phyloP scores from a whole-genome alignment of 805 yeast species.

The Ogataea populi-albae region DNA sequence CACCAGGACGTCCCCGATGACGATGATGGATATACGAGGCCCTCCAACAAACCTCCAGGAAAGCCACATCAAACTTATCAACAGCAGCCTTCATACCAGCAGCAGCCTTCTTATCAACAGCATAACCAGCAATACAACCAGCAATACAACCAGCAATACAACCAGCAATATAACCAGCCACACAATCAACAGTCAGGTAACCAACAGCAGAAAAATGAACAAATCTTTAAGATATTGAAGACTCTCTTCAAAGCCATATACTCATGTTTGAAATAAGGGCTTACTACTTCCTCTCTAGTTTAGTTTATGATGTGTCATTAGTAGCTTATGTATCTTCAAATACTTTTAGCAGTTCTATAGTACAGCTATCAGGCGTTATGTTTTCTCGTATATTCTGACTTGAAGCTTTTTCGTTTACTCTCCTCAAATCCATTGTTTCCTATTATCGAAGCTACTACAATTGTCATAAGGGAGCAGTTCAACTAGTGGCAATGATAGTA shows the following conservation, averaged over 20 bases:
- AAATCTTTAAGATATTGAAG: constrained; percentile 15
- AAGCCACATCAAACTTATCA: constrained; percentile 23
- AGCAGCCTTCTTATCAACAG: constrained; percentile 33
- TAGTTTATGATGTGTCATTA: constrained; percentile 2
- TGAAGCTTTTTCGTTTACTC: too few relatives aligned
- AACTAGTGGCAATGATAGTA: too few relatives aligned
- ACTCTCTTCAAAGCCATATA: constrained; percentile 16
- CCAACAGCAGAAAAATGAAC: constrained; percentile 19
- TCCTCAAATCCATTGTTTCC: too few relatives aligned
- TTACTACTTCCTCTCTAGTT: too few relatives aligned
- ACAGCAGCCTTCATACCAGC: constrained; percentile 29
- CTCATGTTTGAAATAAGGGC: constrained; percentile 14
- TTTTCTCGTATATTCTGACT: too few relatives aligned
- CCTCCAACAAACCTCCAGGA: constrained; percentile 11
- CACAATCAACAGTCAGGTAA: constrained; percentile 28
- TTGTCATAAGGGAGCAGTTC: too few relatives aligned
- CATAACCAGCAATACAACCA: constrained; percentile 26
- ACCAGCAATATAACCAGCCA: constrained; percentile 28
- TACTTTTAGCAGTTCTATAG: too few relatives aligned
- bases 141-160: constrained; percentile 29
- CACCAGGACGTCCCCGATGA: constrained; percentile 25
- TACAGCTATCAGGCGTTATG: too few relatives aligned
- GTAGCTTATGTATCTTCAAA: constrained; percentile 4
- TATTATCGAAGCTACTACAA: too few relatives aligned
- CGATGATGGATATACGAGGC: constrained; percentile 10